Conservation (phyloP, 1,284 basidiomycete species). For the Vanrija pseudolonga region DNA sequence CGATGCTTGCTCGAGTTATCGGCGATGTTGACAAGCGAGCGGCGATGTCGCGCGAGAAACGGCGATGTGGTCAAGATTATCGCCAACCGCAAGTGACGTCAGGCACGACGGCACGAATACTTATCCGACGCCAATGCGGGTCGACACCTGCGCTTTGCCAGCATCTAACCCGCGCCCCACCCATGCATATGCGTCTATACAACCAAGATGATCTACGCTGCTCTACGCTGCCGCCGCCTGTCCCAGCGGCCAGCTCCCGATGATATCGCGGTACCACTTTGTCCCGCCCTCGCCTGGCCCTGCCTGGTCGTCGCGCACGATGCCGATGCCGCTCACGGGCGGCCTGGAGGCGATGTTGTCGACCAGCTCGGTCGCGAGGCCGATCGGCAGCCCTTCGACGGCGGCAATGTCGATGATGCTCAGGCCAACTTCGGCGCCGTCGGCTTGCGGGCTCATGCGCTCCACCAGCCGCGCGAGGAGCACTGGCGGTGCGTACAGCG, state of each 20-base stretch:
- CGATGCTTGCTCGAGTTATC: no score
- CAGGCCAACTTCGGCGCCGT: constrained; percentile 29
- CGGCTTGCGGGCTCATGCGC: constrained; percentile 51
- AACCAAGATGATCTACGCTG: no score
- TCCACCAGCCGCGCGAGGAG: constrained; percentile 64
- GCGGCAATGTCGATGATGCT: constrained; percentile 60
- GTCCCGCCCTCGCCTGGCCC: constrained; percentile 55
- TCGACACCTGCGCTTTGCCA: background rate
- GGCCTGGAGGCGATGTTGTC: constrained; percentile 44
- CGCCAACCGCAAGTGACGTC: no score
- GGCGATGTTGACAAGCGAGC: no score
- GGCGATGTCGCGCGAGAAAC: no score
- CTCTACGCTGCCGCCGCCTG: background rate
- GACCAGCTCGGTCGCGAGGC: constrained; percentile 70
- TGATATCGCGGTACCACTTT: constrained; percentile 66
- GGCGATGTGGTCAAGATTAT: no score
- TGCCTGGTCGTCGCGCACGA: constrained; percentile 69
- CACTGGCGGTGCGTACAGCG: constrained; percentile 62
- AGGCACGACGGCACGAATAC: no score
- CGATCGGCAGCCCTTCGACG: constrained; percentile 65
- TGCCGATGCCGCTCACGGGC: constrained; percentile 35
- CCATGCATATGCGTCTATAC: background rate
- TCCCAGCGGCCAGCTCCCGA: constrained; percentile 52
- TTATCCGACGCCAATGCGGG: no score
- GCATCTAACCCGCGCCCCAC: no score